Evolutionary conservation across 2,329 filamentous ascomycete species (phyloP).

Genomic region (Arthrobotrys sphaeroides): DNA sequence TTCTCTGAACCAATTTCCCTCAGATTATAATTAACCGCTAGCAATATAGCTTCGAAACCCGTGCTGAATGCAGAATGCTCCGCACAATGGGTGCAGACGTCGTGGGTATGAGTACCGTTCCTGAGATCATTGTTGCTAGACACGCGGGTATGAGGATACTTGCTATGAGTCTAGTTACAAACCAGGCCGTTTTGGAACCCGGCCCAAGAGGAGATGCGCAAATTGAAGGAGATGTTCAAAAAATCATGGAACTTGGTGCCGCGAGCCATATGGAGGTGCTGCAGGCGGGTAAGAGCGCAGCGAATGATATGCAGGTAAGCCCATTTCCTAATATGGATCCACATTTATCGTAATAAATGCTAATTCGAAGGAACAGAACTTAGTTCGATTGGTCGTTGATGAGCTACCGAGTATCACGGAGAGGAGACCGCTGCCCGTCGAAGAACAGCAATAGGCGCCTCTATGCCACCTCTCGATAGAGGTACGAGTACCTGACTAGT

Average conservation of each 20-base stretch:
- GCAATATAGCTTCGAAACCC: conserved; percentile 69
- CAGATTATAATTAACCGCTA: conserved; percentile 25
- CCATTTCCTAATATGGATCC: neutral
- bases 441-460: conserved; percentile 44
- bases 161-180: conserved; percentile 74
- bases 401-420: conserved; percentile 42
- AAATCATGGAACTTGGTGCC: conserved; percentile 68
- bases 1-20: neutral
- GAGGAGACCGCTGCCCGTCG: conserved; percentile 28
- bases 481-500: neutral
- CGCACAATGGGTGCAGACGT: conserved; percentile 71
- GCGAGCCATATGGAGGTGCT: conserved; percentile 74
- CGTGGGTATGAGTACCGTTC: conserved; percentile 77
- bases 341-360: neutral
- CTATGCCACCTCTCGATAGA: neutral
- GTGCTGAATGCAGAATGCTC: conserved; percentile 73
- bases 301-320: conserved; percentile 70
- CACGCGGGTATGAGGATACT: conserved; percentile 72
- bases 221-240: conserved; percentile 65
- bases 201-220: conserved; percentile 69
- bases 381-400: conserved; percentile 49
- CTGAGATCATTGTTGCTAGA: conserved; percentile 73
- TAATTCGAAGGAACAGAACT: conserved; percentile 8
- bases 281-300: conserved; percentile 69
- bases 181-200: conserved; percentile 70